A percentile compares a stretch with the other conserved stretches of the same genome.
These are phyloP conservation scores for Nannochloropsis gaditana DNA, from an alignment of 108 stramenopile species.

Conservation along the genomic window DNA sequence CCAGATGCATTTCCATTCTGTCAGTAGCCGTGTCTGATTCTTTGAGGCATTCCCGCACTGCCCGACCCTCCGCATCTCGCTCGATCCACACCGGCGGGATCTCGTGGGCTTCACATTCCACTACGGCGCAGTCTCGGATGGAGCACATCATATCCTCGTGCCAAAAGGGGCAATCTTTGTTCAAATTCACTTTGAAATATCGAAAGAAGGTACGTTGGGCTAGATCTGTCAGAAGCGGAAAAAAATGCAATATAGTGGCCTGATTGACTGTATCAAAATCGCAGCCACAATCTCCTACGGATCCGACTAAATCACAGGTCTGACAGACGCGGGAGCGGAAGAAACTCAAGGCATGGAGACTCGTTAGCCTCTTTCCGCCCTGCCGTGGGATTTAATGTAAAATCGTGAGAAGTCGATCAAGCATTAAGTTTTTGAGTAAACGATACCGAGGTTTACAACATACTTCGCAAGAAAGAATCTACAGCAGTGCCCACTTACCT, in stretches of 20 bases:
- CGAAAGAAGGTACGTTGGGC: constrained; percentile 50
- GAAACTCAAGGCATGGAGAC: background rate
- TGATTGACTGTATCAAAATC: constrained; percentile 45
- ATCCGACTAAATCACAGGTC: constrained; percentile 38
- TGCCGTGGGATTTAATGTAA: background rate
- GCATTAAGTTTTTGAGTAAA: too few relatives aligned
- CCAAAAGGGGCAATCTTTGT: constrained; percentile 57
- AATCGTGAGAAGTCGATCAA: too few relatives aligned
- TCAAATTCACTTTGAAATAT: constrained; percentile 56
- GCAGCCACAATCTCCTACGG: constrained; percentile 47
- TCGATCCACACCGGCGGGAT: constrained; percentile 50
- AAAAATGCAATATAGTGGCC: constrained; percentile 34
- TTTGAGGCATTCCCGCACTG: constrained; percentile 32
- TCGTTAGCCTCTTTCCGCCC: background rate
- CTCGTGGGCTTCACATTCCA: constrained; percentile 51
- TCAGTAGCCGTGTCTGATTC: constrained; percentile 22
- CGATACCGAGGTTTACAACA: too few relatives aligned
- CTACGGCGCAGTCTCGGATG: constrained; percentile 44
- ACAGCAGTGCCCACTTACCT: background rate
- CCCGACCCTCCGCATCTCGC: constrained; percentile 32
- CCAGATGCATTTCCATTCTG: constrained; percentile 29
- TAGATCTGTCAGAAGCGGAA: constrained; percentile 39
- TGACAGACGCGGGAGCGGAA: constrained; percentile 23
- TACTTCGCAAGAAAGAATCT: too few relatives aligned
- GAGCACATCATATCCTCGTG: constrained; percentile 53